Evolutionary conservation across 371 early-diverging fungal genomes (phyloP).

Genomic region (Capniomyces stellatus): DNA sequence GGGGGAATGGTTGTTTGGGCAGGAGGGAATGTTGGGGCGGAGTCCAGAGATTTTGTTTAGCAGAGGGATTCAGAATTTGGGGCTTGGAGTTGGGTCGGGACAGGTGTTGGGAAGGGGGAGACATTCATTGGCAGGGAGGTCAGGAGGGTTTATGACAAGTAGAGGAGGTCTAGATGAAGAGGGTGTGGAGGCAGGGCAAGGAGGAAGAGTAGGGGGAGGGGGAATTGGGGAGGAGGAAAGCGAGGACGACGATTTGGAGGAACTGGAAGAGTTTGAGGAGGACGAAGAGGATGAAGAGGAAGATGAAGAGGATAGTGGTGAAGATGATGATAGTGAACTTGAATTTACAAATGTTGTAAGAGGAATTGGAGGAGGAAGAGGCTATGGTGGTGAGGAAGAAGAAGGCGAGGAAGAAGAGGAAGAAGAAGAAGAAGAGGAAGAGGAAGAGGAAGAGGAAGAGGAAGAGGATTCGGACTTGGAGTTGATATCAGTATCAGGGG

Average conservation of each 20-base stretch:
- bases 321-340: slow-evolving; percentile 3
- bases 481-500: not conserved
- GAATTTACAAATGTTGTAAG: not conserved
- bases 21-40: too few species aligned
- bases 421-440: slow-evolving; percentile 1
- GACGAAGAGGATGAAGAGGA: not conserved
- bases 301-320: slow-evolving; percentile 1
- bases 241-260: slow-evolving; percentile 6
- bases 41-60: too few species aligned
- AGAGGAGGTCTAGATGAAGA: too few species aligned
- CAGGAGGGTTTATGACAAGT: too few species aligned
- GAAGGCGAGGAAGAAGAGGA: not conserved
- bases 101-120: too few species aligned
- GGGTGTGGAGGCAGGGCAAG: too few species aligned
- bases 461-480: slow-evolving; percentile 3
- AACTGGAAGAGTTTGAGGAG: slow-evolving; percentile 3
- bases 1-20: too few species aligned
- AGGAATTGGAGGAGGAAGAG: not conserved
- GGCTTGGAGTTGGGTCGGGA: too few species aligned
- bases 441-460: not conserved
- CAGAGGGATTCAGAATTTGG: too few species aligned
- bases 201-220: too few species aligned
- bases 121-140: too few species aligned
- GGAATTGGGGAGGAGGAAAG: not conserved
- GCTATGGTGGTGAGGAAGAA: too few species aligned